phyloP scores from a whole-genome alignment of 371 early-diverging fungal species.

The Rhizomucor pusillus region DNA sequence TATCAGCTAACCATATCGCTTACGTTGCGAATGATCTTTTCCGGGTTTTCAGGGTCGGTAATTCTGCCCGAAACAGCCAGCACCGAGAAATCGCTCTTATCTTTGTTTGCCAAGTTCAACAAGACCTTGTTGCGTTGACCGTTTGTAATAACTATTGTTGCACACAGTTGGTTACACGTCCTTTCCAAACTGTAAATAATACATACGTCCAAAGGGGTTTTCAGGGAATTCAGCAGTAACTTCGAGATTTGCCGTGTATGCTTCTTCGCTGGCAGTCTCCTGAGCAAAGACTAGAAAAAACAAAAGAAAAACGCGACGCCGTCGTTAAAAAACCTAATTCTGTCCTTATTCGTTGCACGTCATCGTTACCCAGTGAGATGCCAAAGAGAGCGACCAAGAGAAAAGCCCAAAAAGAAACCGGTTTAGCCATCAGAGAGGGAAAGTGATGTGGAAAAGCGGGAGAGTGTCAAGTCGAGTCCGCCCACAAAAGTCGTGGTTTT shows the following conservation, averaged over 20 bases:
- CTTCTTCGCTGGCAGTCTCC: conserved; percentile 9
- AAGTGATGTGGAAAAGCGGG: too few relatives aligned
- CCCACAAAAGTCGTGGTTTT: too few relatives aligned
- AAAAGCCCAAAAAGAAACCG: conserved; percentile 8
- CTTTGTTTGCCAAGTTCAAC: conserved; percentile 41
- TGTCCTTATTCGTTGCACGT: background rate
- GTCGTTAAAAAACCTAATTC: too few relatives aligned
- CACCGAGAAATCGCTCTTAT: conserved; percentile 31
- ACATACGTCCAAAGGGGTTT: conserved; percentile 49
- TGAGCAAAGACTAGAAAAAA: conserved; percentile 24
- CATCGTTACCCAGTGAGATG: background rate
- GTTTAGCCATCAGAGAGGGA: conserved; percentile 3
- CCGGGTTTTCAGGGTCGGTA: conserved; percentile 26
- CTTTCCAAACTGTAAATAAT: background rate
- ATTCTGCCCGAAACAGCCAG: conserved; percentile 42
- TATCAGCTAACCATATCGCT: conserved; percentile 5
- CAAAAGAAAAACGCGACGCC: background rate
- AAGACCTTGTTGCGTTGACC: conserved; percentile 47
- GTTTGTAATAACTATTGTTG: conserved; percentile 39
- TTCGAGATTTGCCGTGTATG: conserved; percentile 26
- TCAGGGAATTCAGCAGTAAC: conserved; percentile 46
- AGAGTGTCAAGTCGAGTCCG: too few relatives aligned
- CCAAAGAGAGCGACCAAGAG: conserved; percentile 3
- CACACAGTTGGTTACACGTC: background rate
- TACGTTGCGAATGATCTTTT: conserved; percentile 43